Percentiles rank a stretch among this genome's conserved stretches.
phyloP scores from a whole-genome alignment of 371 early-diverging fungal genomes.

The Phascolomyces articulosus region DNA sequence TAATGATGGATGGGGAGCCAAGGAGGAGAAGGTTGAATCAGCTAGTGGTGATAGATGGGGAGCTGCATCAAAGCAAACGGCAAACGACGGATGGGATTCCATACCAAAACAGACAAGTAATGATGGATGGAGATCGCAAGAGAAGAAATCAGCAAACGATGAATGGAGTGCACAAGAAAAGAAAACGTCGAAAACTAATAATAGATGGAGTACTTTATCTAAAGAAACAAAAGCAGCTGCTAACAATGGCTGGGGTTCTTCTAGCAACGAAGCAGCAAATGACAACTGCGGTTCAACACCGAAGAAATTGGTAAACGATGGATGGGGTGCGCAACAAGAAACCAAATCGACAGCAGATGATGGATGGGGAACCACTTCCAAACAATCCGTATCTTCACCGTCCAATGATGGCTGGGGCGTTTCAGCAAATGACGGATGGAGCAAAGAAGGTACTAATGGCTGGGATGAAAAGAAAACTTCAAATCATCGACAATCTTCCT shows the following conservation, averaged over 20 bases:
- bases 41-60: neutral
- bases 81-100: neutral
- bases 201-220: no score
- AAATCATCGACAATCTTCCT: neutral
- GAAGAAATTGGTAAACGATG: neutral
- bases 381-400: no score
- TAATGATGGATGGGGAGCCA: neutral
- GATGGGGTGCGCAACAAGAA: slow-evolving; percentile 4
- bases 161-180: neutral
- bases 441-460: neutral
- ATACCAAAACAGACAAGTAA: neutral
- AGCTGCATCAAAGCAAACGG: neutral
- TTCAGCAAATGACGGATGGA: neutral
- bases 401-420: neutral
- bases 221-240: no score
- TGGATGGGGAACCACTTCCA: slow-evolving; percentile 8
- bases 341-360: neutral
- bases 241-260: no score
- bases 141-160: neutral
- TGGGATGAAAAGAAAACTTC: neutral
- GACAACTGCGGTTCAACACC: neutral
- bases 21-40: neutral
- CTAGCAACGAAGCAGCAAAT: no score
- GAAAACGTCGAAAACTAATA: no score
- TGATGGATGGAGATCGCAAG: neutral